Evolutionary conservation across 2,329 filamentous ascomycete genomes (phyloP).

Genomic region (Xylariaceae sp.): DNA sequence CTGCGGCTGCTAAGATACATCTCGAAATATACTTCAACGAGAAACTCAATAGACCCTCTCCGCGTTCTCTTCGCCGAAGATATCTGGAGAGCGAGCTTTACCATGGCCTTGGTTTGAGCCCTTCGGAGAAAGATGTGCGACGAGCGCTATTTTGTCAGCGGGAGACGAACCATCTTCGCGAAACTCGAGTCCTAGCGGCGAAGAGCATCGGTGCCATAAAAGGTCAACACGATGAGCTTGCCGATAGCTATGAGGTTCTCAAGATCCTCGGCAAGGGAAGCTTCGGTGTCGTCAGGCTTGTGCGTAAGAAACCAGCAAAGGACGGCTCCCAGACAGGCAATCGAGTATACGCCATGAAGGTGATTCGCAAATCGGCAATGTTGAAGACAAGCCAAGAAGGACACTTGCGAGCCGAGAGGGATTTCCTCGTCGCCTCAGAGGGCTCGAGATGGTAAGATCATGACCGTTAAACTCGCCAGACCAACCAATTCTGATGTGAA

Average conservation of each 20-base stretch:
- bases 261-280: constrained; percentile 90
- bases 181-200: constrained; percentile 72
- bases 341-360: constrained; percentile 93
- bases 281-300: constrained; percentile 89
- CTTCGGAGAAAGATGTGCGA: constrained; percentile 59
- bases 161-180: constrained; percentile 78
- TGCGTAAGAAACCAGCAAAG: constrained; percentile 65
- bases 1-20: constrained; percentile 82
- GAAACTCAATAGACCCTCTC: constrained; percentile 62
- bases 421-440: constrained; percentile 88
- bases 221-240: constrained; percentile 55
- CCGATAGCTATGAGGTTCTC: constrained; percentile 78
- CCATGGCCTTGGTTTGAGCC: constrained; percentile 57
- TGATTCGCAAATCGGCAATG: constrained; percentile 94
- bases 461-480: neutral
- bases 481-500: constrained; percentile 6
- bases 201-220: constrained; percentile 53
- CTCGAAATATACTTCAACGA: constrained; percentile 85
- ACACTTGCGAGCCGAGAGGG: constrained; percentile 87
- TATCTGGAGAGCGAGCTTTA: constrained; percentile 71
- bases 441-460: constrained; percentile 74
- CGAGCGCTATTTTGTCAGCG: constrained; percentile 67
- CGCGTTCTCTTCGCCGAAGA: constrained; percentile 66
- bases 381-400: constrained; percentile 89
- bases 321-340: constrained; percentile 4